Evolutionary conservation across 2,329 filamentous ascomycete genomes (phyloP).

Genomic region (Diaporthe aspalathi): DNA sequence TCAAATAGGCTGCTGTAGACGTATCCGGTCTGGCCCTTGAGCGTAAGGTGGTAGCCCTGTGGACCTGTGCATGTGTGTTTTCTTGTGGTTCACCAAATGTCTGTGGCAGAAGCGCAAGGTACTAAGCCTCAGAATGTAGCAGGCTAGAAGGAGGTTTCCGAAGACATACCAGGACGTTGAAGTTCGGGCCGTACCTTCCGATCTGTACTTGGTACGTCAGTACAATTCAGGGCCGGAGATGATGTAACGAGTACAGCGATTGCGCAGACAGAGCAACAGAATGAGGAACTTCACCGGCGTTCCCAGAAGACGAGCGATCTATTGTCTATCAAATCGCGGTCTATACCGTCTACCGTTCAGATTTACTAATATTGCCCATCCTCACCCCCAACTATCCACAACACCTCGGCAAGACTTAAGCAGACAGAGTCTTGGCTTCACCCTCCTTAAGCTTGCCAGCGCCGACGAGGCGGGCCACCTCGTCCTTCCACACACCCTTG

Average conservation of each 20-base stretch:
- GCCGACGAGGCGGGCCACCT: slow-evolving; percentile 81
- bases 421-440: slow-evolving; percentile 75
- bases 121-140: accelerated
- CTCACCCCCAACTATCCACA: not conserved
- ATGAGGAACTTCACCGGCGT: not conserved
- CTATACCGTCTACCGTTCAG: slow-evolving; percentile 10
- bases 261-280: not conserved
- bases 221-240: not conserved
- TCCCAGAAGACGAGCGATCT: slow-evolving; percentile 9
- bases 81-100: too few relatives aligned
- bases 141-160: too few relatives aligned
- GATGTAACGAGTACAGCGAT: not conserved
- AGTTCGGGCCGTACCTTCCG: not conserved
- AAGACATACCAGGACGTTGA: too few relatives aligned
- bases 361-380: not conserved
- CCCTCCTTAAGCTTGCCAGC: slow-evolving; percentile 89
- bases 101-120: not conserved
- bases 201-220: not conserved
- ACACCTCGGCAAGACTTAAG: slow-evolving; percentile 43
- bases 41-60: not conserved
- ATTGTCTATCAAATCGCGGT: slow-evolving; percentile 29
- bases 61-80: too few relatives aligned
- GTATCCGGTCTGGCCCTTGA: not conserved
- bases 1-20: too few relatives aligned
- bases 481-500: slow-evolving; percentile 82